Evolutionary conservation across 176 grass and related monocot species (phyloP).

Genomic region (Phragmites australis): DNA sequence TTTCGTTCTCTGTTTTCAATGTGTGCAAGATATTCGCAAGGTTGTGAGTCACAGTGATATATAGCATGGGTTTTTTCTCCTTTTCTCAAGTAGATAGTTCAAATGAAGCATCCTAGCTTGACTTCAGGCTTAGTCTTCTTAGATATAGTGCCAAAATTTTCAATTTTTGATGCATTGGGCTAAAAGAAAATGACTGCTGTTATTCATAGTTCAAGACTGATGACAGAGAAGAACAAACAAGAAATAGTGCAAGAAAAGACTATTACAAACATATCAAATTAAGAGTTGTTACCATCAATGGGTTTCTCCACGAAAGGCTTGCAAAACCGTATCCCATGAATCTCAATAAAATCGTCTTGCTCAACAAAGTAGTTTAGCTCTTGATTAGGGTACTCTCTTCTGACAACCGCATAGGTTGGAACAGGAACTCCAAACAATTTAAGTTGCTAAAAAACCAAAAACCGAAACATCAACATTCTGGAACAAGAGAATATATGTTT

Average conservation of each 20-base stretch:
- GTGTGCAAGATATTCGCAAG: too few species aligned
- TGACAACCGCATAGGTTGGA: slow-evolving; percentile 82
- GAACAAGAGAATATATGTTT: slow-evolving; percentile 20
- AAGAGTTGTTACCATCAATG: slow-evolving; percentile 69
- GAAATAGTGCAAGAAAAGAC: slow-evolving; percentile 11
- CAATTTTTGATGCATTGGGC: slow-evolving; percentile 7
- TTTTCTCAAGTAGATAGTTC: neutral
- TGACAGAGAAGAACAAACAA: slow-evolving; percentile 17
- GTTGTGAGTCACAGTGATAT: neutral
- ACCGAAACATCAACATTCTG: slow-evolving; percentile 24
- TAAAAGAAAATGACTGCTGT: neutral
- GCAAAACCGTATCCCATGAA: slow-evolving; percentile 76
- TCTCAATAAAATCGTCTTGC: slow-evolving; percentile 94
- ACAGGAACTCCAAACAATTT: slow-evolving; percentile 78
- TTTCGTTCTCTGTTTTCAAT: too few species aligned
- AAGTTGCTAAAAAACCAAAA: slow-evolving; percentile 65
- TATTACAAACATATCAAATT: slow-evolving; percentile 15
- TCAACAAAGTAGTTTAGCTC: slow-evolving; percentile 83
- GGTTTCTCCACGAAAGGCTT: slow-evolving; percentile 99
- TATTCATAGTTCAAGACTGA: slow-evolving; percentile 10
- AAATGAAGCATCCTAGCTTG: slow-evolving; percentile 20
- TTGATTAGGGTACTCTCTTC: slow-evolving; percentile 86
- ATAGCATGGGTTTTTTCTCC: neutral
- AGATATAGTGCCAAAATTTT: neutral
- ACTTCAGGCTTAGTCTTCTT: slow-evolving; percentile 22